Conservation (phyloP, 2,329 filamentous ascomycete genomes). For the Colletotrichum coccodes region DNA sequence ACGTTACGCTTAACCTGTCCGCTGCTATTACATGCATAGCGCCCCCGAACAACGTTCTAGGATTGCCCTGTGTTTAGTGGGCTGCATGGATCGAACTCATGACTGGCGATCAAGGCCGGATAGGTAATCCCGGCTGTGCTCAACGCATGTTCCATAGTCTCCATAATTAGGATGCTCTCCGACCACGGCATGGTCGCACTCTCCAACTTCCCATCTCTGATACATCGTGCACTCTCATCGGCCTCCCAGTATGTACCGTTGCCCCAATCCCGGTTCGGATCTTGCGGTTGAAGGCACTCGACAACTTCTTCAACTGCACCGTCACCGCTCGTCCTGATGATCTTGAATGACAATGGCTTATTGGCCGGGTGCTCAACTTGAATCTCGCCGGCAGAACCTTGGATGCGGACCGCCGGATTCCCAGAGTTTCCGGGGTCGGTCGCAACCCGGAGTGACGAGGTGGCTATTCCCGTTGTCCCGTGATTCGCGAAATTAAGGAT, state of each 20-base stretch:
- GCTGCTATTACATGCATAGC: too few species aligned
- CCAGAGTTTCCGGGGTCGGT: constrained; percentile 68
- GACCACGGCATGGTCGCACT: constrained; percentile 76
- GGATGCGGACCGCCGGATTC: constrained; percentile 79
- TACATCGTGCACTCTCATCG: constrained; percentile 78
- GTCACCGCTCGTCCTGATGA: constrained; percentile 64
- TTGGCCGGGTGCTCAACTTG: constrained; percentile 80
- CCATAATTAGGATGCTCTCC: constrained; percentile 88
- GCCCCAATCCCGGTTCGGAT: constrained; percentile 63
- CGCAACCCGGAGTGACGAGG: constrained; percentile 70
- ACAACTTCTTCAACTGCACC: constrained; percentile 59
- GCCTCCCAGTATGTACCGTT: constrained; percentile 92
- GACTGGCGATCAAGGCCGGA: constrained; percentile 64
- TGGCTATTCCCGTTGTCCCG: constrained; percentile 77
- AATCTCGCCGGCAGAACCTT: constrained; percentile 84
- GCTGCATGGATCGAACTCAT: constrained; percentile 67
- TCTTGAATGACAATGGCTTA: constrained; percentile 72
- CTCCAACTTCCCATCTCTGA: constrained; percentile 83
- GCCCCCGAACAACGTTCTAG: neutral
- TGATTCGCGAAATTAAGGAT: constrained; percentile 78
- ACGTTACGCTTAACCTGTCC: too few species aligned
- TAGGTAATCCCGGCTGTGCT: constrained; percentile 63
- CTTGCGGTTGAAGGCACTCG: constrained; percentile 62
- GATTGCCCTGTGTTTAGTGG: constrained; percentile 64
- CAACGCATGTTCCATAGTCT: constrained; percentile 68